Evolutionary conservation across 306 rosid species (phyloP), one percentile per base, ranked within the genome.

Genomic region (Betula pendula): DNA sequence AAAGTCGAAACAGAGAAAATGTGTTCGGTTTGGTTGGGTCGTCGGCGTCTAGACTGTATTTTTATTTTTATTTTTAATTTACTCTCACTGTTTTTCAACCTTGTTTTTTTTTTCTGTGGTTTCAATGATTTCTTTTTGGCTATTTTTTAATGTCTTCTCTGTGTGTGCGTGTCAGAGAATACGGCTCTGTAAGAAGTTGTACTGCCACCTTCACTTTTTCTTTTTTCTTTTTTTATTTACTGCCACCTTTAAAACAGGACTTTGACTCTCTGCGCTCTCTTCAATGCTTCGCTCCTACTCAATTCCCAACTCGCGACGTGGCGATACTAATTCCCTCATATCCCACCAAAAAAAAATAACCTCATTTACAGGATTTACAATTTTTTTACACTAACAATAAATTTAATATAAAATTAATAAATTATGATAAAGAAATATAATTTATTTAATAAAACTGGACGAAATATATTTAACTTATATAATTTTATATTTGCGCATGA

Each of bases 1-100:
- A 75, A 81, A 82, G 89, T 81, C 83, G 85, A 83, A 84, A 45
- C 9, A 42, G 84, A 76, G 14, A 85, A 87, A 83, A 78, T 76
- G 88, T 85, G 90, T 81, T 95, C 79, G 77, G 88, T 89, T 83
- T 88, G 93, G 97, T 85, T 88, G 85, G 85, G 86, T 90, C 92
- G 97, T 92, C 98, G 96, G 92, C 92, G 98, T 89, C 97, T 67
- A 1, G 38, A 66, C 83, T 71, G 82, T 50, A 70, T 71, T 33
- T 77, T 60, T 79, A 70, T 83, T 40, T 49, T 31, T 59, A 14
- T 40, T 43, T 14, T 53, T 29, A 74, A 20, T n/a, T 6, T 49
- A 13, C 65, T 25, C 49, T 74, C 75, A n/a, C 55, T 27, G 45
- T 58, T 35, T 68, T 45, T 16, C 48, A 63, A 66, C 35, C 22